phyloP scores from a whole-genome alignment of 768 basidiomycete genomes.

The Boletus sensibilis region DNA sequence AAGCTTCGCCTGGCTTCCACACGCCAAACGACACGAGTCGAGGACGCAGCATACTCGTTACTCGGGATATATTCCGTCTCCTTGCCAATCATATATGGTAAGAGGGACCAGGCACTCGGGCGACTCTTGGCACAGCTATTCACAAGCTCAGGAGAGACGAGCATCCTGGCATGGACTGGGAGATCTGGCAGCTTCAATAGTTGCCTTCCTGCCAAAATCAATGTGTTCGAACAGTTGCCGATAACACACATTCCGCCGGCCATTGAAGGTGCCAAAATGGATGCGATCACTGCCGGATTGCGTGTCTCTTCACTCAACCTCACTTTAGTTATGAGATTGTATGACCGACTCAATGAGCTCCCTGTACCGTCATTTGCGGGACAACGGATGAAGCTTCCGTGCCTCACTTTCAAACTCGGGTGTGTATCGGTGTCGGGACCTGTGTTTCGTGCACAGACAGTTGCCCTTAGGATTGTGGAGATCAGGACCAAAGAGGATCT shows the following conservation, averaged over 20 bases:
- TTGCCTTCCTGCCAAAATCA: not conserved
- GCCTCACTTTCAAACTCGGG: constrained; percentile 8
- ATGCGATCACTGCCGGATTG: not conserved
- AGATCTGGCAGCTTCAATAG: not conserved
- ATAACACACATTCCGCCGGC: not conserved
- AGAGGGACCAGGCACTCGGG: constrained; percentile 10
- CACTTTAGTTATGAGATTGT: not conserved
- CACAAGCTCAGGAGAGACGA: constrained; percentile 1
- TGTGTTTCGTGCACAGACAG: not conserved
- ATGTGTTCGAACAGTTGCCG: not conserved
- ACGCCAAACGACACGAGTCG: constrained; percentile 5
- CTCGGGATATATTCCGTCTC: constrained; percentile 10
- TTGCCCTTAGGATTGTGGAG: constrained; percentile 5
- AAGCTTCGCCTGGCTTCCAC: constrained; percentile 7
- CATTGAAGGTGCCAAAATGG: not conserved
- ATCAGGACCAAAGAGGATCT: constrained; percentile 9
- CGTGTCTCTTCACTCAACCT: not conserved
- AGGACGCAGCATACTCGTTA: constrained; percentile 14
- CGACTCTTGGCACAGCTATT: constrained; percentile 7
- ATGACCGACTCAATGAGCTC: not conserved
- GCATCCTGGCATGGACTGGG: constrained; percentile 11
- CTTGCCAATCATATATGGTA: constrained; percentile 12
- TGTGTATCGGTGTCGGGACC: not conserved
- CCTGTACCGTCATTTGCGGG: not conserved
- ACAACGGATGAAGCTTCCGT: constrained; percentile 5